Conservation (phyloP, 139 green algal genomes). For the Auxenochlorella pyrenoidosa region DNA sequence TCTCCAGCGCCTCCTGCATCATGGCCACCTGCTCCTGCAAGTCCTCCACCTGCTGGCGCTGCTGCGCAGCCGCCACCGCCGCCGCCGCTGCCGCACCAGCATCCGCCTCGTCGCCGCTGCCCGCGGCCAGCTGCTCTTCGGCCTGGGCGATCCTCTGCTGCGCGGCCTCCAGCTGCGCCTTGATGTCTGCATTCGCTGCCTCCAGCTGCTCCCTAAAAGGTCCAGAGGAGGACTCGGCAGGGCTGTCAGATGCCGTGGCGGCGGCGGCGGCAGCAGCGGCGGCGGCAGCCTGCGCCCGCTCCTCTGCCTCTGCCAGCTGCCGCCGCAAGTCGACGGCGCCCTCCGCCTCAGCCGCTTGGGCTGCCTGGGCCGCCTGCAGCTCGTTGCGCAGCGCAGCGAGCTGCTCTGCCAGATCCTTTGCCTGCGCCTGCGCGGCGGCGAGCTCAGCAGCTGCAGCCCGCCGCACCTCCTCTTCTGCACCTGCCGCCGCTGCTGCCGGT, state of each 20-base stretch:
- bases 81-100: background rate
- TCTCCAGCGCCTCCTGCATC: constrained; percentile 32
- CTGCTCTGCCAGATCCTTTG: constrained; percentile 9
- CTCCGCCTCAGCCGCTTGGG: background rate
- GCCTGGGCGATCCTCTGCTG: constrained; percentile 16
- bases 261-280: background rate
- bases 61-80: background rate
- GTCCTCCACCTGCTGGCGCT: constrained; percentile 5
- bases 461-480: background rate
- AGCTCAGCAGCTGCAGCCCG: background rate
- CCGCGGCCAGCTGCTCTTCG: background rate
- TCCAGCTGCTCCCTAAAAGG: constrained; percentile 15
- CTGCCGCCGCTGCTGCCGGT: background rate
- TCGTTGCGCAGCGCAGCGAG: background rate
- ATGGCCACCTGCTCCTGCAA: constrained; percentile 31
- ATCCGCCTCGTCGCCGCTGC: no score
- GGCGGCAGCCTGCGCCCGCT: background rate
- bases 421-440: background rate
- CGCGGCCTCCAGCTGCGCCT: constrained; percentile 26
- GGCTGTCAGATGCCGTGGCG: no score
- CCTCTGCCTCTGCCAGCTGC: background rate
- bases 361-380: background rate
- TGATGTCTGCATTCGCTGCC: constrained; percentile 13
- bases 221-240: background rate
- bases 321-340: background rate